phyloP scores from a whole-genome alignment of 805 yeast genomes.

The Wickerhamiella occidentalis region DNA sequence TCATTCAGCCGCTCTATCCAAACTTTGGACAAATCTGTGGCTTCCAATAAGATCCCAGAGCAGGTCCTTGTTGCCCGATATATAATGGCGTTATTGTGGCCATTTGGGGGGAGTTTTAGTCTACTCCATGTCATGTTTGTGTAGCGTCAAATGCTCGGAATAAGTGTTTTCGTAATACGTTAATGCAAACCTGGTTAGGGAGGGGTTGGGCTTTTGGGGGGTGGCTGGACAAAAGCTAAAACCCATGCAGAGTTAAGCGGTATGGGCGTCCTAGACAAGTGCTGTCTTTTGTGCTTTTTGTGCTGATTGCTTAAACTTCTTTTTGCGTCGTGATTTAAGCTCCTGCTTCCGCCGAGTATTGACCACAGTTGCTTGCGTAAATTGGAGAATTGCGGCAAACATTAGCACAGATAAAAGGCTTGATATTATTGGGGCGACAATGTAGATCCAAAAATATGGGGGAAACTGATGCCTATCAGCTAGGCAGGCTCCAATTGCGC shows the following conservation, averaged over 20 bases:
- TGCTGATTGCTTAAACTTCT: background rate
- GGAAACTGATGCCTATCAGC: slow-evolving; percentile 3
- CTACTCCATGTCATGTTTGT: background rate
- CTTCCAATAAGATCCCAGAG: background rate
- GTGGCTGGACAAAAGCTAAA: background rate
- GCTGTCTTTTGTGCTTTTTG: too few species aligned
- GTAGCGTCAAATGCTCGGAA: background rate
- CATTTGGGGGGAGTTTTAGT: background rate
- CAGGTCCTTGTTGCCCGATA: background rate
- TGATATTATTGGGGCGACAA: slow-evolving; percentile 2
- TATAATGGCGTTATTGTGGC: background rate
- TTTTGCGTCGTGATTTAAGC: background rate
- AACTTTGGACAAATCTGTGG: background rate
- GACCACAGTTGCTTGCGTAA: background rate
- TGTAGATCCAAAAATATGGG: slow-evolving; percentile 7
- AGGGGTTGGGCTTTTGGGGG: background rate
- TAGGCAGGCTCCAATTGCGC: slow-evolving; percentile 49
- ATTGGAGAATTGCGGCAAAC: slow-evolving; percentile 1
- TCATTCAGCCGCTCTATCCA: slow-evolving; percentile 1
- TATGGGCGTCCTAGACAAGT: too few species aligned
- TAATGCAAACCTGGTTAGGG: background rate
- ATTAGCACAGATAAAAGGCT: slow-evolving; percentile 2
- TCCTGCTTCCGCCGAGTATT: slow-evolving; percentile 3
- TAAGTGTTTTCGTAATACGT: background rate
- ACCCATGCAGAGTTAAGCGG: too few species aligned